Conservation (phyloP, 805 yeast species). For the Schizosaccharomyces japonicus region DNA sequence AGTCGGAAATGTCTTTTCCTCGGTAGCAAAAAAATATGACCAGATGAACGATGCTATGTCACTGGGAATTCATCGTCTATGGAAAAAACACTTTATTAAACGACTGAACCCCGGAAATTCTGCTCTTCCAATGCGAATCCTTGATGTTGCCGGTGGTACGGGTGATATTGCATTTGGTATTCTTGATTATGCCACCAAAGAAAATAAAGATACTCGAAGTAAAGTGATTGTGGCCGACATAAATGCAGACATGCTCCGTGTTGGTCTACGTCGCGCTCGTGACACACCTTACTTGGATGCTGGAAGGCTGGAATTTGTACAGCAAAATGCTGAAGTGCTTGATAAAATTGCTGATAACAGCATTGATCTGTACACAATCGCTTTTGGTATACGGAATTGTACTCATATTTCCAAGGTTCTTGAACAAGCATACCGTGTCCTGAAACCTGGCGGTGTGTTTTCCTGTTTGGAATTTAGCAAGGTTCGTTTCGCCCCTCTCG, state of each 20-base stretch:
- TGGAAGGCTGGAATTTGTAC: slow-evolving; percentile 53
- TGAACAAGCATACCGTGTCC: slow-evolving; percentile 81
- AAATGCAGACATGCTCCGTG: slow-evolving; percentile 84
- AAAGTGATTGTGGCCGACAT: slow-evolving; percentile 85
- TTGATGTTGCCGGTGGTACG: slow-evolving; percentile 97
- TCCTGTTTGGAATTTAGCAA: slow-evolving; percentile 90
- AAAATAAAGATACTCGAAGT: slow-evolving; percentile 48
- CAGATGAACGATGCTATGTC: slow-evolving; percentile 97
- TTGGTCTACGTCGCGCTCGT: slow-evolving; percentile 60
- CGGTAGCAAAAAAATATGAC: slow-evolving; percentile 86
- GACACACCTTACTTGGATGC: slow-evolving; percentile 35
- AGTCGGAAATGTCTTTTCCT: slow-evolving; percentile 66
- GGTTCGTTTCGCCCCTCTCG: slow-evolving; percentile 45
- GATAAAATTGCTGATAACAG: slow-evolving; percentile 67
- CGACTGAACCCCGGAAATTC: slow-evolving; percentile 82
- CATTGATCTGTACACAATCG: slow-evolving; percentile 85
- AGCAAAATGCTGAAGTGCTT: slow-evolving; percentile 78
- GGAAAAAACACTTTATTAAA: slow-evolving; percentile 80
- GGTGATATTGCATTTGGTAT: slow-evolving; percentile 95
- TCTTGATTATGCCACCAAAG: slow-evolving; percentile 64
- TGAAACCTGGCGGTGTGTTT: slow-evolving; percentile 92
- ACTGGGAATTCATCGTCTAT: slow-evolving; percentile 74
- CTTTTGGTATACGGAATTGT: slow-evolving; percentile 91
- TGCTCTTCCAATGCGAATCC: slow-evolving; percentile 59
- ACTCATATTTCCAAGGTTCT: slow-evolving; percentile 85